Evolutionary conservation across 179 eudicot species (phyloP).

Genomic region (Silene coronaria): DNA sequence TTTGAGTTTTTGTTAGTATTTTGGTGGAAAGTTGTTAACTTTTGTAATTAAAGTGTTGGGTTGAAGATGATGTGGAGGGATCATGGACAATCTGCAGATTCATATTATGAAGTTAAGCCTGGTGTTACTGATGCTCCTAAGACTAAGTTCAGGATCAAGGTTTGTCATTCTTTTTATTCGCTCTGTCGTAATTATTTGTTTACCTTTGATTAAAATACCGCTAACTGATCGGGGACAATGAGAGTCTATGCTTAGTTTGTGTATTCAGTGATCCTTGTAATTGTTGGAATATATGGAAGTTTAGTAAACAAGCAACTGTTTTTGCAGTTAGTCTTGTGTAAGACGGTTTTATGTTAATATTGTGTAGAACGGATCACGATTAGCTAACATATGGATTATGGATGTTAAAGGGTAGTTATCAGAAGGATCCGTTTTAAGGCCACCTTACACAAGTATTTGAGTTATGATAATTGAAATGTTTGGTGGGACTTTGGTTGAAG

Average conservation of each 20-base stretch:
- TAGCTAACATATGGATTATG: too few relatives aligned
- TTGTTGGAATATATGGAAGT: neutral
- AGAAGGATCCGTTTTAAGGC: too few relatives aligned
- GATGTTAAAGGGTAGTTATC: too few relatives aligned
- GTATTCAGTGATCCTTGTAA: neutral
- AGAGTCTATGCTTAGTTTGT: neutral
- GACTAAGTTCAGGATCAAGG: slow-evolving; percentile 92
- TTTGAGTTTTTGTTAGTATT: neutral
- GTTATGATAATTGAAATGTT: too few relatives aligned
- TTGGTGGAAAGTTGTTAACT: slow-evolving; percentile 5
- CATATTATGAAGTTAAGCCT: slow-evolving; percentile 68
- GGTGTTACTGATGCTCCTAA: slow-evolving; percentile 79
- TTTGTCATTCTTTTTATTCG: slow-evolving; percentile 25
- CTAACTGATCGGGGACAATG: neutral
- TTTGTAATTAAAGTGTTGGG: neutral
- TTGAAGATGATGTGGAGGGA: slow-evolving; percentile 58
- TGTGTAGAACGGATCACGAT: too few relatives aligned
- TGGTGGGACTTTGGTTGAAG: neutral
- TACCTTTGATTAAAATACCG: neutral
- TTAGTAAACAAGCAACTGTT: neutral
- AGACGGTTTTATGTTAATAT: too few relatives aligned
- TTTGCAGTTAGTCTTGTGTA: neutral
- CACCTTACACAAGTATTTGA: neutral
- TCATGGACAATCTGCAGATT: slow-evolving; percentile 69
- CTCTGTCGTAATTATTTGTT: neutral